Evolutionary conservation across 2,329 filamentous ascomycete species (phyloP).

Genomic region (Microsporum canis): DNA sequence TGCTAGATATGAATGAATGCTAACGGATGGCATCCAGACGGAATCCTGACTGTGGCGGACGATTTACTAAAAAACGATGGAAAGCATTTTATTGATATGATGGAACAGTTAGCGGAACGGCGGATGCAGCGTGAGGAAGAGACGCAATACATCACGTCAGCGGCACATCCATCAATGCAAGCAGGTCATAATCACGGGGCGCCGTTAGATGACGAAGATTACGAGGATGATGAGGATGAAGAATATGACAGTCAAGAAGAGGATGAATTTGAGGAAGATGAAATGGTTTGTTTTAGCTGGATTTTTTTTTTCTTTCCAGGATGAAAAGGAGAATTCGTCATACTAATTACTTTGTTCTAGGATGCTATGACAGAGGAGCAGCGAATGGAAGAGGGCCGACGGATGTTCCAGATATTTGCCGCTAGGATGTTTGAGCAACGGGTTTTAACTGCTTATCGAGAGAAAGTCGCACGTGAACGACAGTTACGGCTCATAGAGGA

Average conservation of each 20-base stretch:
- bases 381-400: constrained; percentile 93
- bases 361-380: constrained; percentile 96
- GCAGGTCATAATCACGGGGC: constrained; percentile 65
- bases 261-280: constrained; percentile 55
- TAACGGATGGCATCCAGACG: constrained; percentile 44
- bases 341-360: constrained; percentile 38
- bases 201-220: constrained; percentile 59
- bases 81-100: constrained; percentile 99
- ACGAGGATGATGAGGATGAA: constrained; percentile 66
- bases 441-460: constrained; percentile 90
- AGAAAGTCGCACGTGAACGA: constrained; percentile 88
- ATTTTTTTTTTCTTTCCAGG: background rate
- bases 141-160: constrained; percentile 55
- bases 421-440: constrained; percentile 98
- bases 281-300: constrained; percentile 44
- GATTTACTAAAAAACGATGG: constrained; percentile 97
- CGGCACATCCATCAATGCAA: constrained; percentile 48
- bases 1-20: background rate
- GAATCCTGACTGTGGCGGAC: constrained; percentile 96
- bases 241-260: constrained; percentile 52
- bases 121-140: constrained; percentile 96
- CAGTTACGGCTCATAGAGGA: constrained; percentile 86
- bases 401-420: constrained; percentile 99
- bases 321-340: background rate
- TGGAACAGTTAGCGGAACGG: constrained; percentile 96